Evolutionary conservation across 306 rosid species (phyloP).

Genomic region (Dalbergia cultrata): DNA sequence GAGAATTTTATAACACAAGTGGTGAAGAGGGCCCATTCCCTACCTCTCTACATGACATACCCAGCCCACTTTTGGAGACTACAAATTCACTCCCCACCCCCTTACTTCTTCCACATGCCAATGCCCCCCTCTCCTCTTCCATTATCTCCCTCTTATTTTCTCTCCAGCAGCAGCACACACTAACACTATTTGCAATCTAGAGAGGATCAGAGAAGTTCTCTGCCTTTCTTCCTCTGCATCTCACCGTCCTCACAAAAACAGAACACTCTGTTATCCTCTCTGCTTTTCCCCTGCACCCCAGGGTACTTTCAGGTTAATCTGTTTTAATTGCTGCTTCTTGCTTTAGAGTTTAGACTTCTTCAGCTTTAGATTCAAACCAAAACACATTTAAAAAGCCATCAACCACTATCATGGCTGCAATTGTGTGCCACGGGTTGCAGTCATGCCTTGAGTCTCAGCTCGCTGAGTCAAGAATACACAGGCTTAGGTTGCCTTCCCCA

Average conservation of each 20-base stretch:
- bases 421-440: conserved; percentile 67
- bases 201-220: background rate
- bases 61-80: conserved; percentile 61
- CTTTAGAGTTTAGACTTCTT: background rate
- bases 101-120: conserved; percentile 53
- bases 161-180: background rate
- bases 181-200: too few relatives aligned
- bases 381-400: background rate
- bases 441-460: conserved; percentile 66
- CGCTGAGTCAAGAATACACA: conserved; percentile 65
- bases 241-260: conserved; percentile 29
- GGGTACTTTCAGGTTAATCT: background rate
- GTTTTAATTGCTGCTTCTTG: background rate
- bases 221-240: conserved; percentile 4
- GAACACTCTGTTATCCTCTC: conserved; percentile 42
- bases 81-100: conserved; percentile 69
- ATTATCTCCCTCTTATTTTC: background rate
- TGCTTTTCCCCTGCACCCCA: conserved; percentile 20
- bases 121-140: background rate
- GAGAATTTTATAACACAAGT: conserved; percentile 58
- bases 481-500: conserved; percentile 55
- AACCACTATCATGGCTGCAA: conserved; percentile 66
- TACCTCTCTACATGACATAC: conserved; percentile 43
- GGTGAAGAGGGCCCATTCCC: conserved; percentile 52
- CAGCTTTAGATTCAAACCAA: background rate